Percentiles rank a stretch among this genome's conserved stretches.
phyloP scores from a whole-genome alignment of 306 rosid species.

The Prunus davidiana region DNA sequence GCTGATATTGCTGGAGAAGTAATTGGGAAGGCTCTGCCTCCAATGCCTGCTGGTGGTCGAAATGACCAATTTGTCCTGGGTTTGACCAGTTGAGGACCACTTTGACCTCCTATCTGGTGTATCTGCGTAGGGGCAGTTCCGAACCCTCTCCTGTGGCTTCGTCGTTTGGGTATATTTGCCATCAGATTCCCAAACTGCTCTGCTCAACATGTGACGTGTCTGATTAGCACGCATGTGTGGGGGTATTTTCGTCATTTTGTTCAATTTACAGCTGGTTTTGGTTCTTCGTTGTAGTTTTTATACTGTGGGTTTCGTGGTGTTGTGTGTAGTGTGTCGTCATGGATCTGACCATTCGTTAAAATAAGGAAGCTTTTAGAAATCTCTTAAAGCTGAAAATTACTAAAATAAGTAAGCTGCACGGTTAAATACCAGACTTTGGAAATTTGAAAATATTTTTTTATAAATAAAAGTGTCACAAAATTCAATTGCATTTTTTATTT shows the following conservation, averaged over 20 bases:
- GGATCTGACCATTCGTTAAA: conserved; percentile 24
- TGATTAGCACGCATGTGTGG: background rate
- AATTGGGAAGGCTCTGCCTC: conserved; percentile 19
- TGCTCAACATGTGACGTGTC: conserved; percentile 9
- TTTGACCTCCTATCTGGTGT: conserved; percentile 39
- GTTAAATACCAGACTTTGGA: background rate
- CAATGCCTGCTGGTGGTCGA: background rate
- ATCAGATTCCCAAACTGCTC: background rate
- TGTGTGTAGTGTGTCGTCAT: background rate
- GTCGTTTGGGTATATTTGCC: background rate
- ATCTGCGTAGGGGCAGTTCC: conserved; percentile 12
- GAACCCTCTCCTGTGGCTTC: conserved; percentile 9
- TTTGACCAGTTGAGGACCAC: conserved; percentile 25
- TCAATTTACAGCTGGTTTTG: conserved; percentile 15
- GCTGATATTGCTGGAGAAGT: too few relatives aligned
- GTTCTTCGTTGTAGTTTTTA: background rate
- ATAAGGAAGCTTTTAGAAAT: conserved; percentile 13
- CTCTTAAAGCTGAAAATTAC: conserved; percentile 15
- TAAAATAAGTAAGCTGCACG: background rate
- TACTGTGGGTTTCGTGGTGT: conserved; percentile 1
- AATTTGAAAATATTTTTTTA: background rate
- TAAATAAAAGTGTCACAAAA: background rate
- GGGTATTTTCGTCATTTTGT: conserved; percentile 13
- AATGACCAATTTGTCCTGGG: conserved; percentile 39
- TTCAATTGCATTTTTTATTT: too few relatives aligned